Percentiles rank a stretch among this genome's conserved stretches.
Conservation (phyloP, 768 basidiomycete genomes). For the Tricholoma bakamatsutake region DNA sequence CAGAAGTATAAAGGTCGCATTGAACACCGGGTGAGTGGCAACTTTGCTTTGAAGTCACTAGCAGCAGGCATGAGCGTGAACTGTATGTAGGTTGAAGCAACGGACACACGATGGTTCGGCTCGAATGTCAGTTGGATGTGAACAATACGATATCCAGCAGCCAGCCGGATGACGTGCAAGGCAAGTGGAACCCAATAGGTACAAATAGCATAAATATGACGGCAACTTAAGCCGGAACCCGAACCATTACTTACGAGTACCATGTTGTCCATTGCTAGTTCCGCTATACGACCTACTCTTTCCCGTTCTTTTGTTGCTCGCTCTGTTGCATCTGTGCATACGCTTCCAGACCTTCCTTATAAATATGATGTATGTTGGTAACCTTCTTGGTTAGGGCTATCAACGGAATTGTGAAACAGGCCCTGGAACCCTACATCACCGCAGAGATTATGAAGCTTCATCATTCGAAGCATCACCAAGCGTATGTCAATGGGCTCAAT, state of each 20-base stretch:
- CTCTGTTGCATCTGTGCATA: constrained; percentile 51
- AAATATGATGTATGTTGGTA: constrained; percentile 56
- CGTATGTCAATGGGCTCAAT: constrained; percentile 94
- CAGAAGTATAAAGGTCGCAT: no score
- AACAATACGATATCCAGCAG: no score
- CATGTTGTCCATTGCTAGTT: constrained; percentile 48
- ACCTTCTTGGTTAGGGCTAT: not conserved
- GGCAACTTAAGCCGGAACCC: no score
- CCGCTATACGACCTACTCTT: constrained; percentile 35
- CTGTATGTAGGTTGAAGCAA: no score
- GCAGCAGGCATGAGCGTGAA: no score
- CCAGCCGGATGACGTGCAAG: no score
- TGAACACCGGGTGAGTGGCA: no score
- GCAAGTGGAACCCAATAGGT: not conserved
- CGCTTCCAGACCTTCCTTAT: constrained; percentile 77
- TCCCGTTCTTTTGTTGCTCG: constrained; percentile 39
- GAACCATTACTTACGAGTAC: constrained; percentile 11
- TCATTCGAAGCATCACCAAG: constrained; percentile 87
- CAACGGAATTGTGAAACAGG: constrained; percentile 31
- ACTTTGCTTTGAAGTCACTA: no score
- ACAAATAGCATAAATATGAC: no score
- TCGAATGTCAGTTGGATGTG: no score
- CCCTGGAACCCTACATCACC: constrained; percentile 90
- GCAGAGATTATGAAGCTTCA: constrained; percentile 92
- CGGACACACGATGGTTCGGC: no score